Evolutionary conservation across 2,329 filamentous ascomycete species (phyloP).

Genomic region (Aspergillus nomiae): DNA sequence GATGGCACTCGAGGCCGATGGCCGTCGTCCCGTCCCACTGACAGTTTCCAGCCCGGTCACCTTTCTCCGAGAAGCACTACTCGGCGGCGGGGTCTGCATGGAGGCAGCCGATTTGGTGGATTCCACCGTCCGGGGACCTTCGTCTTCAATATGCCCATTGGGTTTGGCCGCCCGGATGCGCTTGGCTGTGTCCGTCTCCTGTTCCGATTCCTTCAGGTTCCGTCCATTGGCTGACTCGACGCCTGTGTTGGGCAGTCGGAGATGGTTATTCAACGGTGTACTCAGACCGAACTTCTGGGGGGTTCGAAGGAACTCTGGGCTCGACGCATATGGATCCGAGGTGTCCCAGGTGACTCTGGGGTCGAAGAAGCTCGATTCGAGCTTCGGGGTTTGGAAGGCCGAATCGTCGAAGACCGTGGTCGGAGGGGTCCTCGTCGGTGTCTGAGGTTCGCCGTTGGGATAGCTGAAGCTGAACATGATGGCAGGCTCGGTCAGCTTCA

Average conservation of each 20-base stretch:
- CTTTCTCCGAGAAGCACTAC: conserved; percentile 57
- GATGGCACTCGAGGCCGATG: conserved; percentile 24
- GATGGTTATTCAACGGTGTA: conserved; percentile 32
- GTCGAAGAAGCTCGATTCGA: conserved; percentile 51
- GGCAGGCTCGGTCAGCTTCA: conserved; percentile 36
- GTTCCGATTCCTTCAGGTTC: conserved; percentile 26
- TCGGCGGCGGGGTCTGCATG: conserved; percentile 65
- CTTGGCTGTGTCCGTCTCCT: conserved; percentile 37
- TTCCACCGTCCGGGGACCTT: conserved; percentile 36
- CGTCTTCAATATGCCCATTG: conserved; percentile 28
- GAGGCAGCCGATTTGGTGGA: conserved; percentile 47
- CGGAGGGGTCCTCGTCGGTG: conserved; percentile 48
- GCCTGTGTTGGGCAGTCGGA: conserved; percentile 19
- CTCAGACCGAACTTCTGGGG: conserved; percentile 42
- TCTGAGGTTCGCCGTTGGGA: conserved; percentile 50
- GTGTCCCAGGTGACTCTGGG: conserved; percentile 50
- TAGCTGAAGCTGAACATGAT: conserved; percentile 48
- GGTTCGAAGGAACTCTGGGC: conserved; percentile 47
- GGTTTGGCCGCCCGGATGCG: conserved; percentile 33
- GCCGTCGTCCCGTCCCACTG: conserved; percentile 22
- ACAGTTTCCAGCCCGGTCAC: conserved; percentile 36
- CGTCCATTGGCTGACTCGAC: conserved; percentile 17
- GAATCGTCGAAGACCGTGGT: conserved; percentile 40
- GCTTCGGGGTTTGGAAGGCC: conserved; percentile 48
- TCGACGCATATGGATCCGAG: conserved; percentile 50